Evolutionary conservation across 805 yeast genomes (phyloP), one percentile per base, ranked within the genome.

Genomic region (Kazachstania taianensis): DNA sequence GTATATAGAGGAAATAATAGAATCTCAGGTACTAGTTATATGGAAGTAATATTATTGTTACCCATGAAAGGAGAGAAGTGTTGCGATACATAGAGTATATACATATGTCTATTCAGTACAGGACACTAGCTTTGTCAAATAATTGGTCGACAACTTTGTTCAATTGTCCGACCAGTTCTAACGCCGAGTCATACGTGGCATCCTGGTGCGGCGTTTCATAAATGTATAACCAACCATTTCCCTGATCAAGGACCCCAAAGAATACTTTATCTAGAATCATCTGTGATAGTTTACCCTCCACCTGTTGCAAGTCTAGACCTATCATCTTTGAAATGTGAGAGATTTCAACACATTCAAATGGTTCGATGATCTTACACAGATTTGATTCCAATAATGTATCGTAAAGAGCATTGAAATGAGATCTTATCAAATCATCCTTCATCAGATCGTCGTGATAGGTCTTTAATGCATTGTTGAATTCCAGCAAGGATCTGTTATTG

Each of bases 241-340:
- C 97, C 66, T 92, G 99, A 60, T 92, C 98, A 48, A 92, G 69
- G 25, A 92, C 97, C 32, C 98, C 99, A 54, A 78, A 81, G 50
- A 92, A 85, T n/a, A 86, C 82, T 52, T 84, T 81, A 61, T 92
- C 98, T 50, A 92, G 70, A 48, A 92, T 89, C 97, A 92, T 89
- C 61, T 89, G 96, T 33, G 94, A 78, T 44, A 92, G 69, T 59
- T 92, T 92, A 15, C 94, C 94, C 63, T 92, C 99, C 22, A 92
- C 85, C 55, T 85, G 94, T 43, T 77, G 80, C 32, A 77, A 67
- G 45, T 86, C 89, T 42, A 94, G 72, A 5, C 96, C 96, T 40
- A 94, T 83, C 50, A 82, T 75, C 49, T 81, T 73, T 20, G 96
- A 81, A 35, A 92, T 75, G 59, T 86, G 95, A 7, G 82, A 69